Evolutionary conservation across 1,139 yeast genomes (phyloP), one percentile per base, ranked within the genome.

Genomic region (Nakaseomyces bracarensis): DNA sequence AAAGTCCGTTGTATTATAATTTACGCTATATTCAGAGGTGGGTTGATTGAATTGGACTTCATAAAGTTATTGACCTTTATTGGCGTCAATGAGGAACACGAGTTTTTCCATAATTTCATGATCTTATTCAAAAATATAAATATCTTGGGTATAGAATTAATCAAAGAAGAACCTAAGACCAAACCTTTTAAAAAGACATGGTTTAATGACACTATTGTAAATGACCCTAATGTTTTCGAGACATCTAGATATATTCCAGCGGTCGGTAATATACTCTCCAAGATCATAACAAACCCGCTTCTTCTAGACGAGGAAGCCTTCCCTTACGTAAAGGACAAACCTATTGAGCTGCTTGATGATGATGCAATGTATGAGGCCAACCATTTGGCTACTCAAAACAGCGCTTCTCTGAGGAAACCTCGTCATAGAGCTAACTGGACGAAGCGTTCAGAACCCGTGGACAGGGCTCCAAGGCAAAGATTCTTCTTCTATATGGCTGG

Each of bases 361-460:
- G 80, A 74, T 27, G 68, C 70, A 19, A 71, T 70, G 41, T 60
- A 54, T 33, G 66, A 56, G 14, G 56, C 59, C 9, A 52, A 58
- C 6, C 45, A 55, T 31, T 57, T 65, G 3, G 52, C 53, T 34
- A 55, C 64, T 6, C 58, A 63, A 14, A 52, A 63, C 9, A 60
- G 69, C 13, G 61, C 70, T 3, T 72, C 91, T 1, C 67, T 82
- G 49, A 71, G 91, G 49, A 84, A 82, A 55, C 77, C 85, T 4
- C 70, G 86, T 38, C 85, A 82, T 50, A 79, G 82, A 49, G 91
- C 95, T 0, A 77, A 81, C 1, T 85, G 95, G 95, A 87, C 93
- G 1, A 69, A 78, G 67, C 36, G 61, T 49, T 35, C 65, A 56
- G 36, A 46, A 42, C 33, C 38, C 16, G 34, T 33, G 10, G 46